Conservation (phyloP, 306 rosid species). For the Glycine soja region DNA sequence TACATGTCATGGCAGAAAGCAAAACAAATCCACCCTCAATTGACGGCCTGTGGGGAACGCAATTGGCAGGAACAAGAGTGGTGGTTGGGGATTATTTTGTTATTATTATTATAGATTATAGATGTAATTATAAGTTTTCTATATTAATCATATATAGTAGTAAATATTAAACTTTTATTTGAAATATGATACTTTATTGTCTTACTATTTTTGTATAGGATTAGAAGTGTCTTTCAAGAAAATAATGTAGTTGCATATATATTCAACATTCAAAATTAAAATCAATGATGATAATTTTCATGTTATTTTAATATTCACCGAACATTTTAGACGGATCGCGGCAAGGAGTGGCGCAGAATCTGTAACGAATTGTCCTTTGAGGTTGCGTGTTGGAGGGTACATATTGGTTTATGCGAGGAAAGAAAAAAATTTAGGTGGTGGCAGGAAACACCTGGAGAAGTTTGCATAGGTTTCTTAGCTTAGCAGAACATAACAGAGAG, state of each 20-base stretch:
- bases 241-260: too few relatives aligned
- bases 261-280: too few relatives aligned
- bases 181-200: too few relatives aligned
- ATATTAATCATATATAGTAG: too few relatives aligned
- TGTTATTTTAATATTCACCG: not conserved
- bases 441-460: constrained; percentile 10
- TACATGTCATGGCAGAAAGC: not conserved
- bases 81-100: not conserved
- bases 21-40: not conserved
- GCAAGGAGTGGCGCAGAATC: not conserved
- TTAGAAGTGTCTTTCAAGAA: too few relatives aligned
- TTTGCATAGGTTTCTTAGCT: not conserved
- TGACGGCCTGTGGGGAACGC: too few relatives aligned
- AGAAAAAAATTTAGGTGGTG: not conserved
- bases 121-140: too few relatives aligned
- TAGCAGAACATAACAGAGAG: not conserved
- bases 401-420: constrained; percentile 28
- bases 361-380: constrained; percentile 29
- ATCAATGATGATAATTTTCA: too few relatives aligned
- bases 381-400: constrained; percentile 41
- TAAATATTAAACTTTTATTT: too few relatives aligned
- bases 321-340: not conserved
- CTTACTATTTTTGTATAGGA: too few relatives aligned
- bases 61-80: not conserved
- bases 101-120: too few relatives aligned